Evolutionary conservation across 257 asterid species (phyloP).

Genomic region (Penstemon davidsonii): DNA sequence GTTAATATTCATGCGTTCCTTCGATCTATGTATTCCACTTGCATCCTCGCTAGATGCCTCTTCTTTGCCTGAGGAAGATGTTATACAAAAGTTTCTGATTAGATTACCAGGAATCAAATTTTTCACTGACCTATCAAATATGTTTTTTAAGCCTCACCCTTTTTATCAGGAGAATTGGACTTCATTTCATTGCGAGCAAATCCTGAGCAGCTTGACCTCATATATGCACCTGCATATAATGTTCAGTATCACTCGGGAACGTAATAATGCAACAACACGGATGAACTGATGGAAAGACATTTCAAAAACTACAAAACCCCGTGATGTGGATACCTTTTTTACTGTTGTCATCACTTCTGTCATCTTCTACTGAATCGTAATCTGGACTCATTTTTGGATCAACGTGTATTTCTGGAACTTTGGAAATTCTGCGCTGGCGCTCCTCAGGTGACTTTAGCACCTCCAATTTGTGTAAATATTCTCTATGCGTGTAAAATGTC

Average conservation of each 20-base stretch:
- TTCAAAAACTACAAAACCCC: constrained; percentile 14
- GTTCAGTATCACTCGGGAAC: constrained; percentile 17
- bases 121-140: constrained; percentile 5
- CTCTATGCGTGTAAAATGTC: constrained; percentile 73
- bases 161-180: constrained; percentile 31
- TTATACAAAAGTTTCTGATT: constrained; percentile 23
- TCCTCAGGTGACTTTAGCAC: constrained; percentile 74
- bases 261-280: constrained; percentile 14
- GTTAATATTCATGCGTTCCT: constrained; percentile 34
- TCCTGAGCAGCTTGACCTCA: constrained; percentile 32
- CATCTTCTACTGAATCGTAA: constrained; percentile 72
- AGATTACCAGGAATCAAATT: constrained; percentile 17
- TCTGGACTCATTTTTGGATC: constrained; percentile 80
- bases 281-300: constrained; percentile 2
- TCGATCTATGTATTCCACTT: constrained; percentile 37
- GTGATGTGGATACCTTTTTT: constrained; percentile 42
- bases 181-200: constrained; percentile 35
- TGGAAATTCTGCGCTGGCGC: constrained; percentile 59
- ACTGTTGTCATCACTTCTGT: constrained; percentile 29
- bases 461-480: constrained; percentile 54
- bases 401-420: constrained; percentile 71
- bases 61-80: constrained; percentile 56
- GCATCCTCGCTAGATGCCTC: constrained; percentile 39
- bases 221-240: constrained; percentile 37
- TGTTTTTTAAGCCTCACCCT: constrained; percentile 36